A percentile compares a stretch with the other conserved stretches of the same genome.
Evolutionary conservation across 768 basidiomycete species (phyloP).

Genomic region (Trametes coccinea): DNA sequence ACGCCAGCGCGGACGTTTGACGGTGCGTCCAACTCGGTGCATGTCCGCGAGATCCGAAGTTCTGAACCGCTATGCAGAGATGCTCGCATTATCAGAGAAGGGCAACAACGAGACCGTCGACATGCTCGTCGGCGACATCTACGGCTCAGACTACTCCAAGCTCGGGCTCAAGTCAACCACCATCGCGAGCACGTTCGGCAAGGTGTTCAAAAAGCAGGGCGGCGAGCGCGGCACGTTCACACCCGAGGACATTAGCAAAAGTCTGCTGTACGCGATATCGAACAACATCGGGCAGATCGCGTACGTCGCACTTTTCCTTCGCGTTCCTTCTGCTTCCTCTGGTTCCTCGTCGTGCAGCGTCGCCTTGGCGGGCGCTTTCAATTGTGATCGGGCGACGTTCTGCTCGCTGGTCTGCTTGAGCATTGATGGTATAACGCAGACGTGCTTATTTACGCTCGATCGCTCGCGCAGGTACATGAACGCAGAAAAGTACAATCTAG

Average conservation of each 20-base stretch:
- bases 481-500: conserved; percentile 95
- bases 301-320: conserved; percentile 54
- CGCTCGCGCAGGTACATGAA: conserved; percentile 86
- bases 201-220: conserved; percentile 92
- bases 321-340: neutral
- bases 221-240: conserved; percentile 76
- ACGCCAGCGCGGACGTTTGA: conserved; percentile 97
- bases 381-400: too few relatives aligned
- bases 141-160: conserved; percentile 94
- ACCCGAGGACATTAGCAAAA: conserved; percentile 92
- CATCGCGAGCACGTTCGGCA: conserved; percentile 98
- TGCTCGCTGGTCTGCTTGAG: neutral
- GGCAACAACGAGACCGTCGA: conserved; percentile 95
- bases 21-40: conserved; percentile 56
- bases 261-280: conserved; percentile 92
- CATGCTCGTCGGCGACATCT: conserved; percentile 99
- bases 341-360: neutral
- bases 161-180: conserved; percentile 96
- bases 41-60: neutral
- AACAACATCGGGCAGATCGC: conserved; percentile 99
- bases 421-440: neutral
- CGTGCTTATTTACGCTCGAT: conserved; percentile 20
- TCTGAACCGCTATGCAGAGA: conserved; percentile 58
- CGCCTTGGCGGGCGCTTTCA: neutral
- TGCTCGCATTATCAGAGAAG: conserved; percentile 90